Base-by-base conservation (phyloP, 2,329 filamentous ascomycete genomes). In the Talaromyces sp. region DNA sequence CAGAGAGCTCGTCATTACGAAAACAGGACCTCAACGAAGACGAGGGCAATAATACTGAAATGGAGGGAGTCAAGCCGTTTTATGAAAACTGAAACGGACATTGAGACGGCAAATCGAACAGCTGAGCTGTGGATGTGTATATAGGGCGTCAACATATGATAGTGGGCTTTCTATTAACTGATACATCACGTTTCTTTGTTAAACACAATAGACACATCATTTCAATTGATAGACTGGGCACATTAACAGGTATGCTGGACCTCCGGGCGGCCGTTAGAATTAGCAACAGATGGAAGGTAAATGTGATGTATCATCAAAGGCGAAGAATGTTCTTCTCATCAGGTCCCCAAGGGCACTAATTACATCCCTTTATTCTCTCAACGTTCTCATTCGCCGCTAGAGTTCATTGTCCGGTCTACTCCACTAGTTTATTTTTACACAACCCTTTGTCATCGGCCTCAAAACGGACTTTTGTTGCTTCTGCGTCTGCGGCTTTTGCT, bases 41-140 rank as follows among this genome's bases (percentile, higher is more conserved):
- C 0, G 68, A 67, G 4, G 62, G 65, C 17, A 73, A 71, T 58
- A 72, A 70, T 10, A 69, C 71, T 35, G 73, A 75, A 50, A 72
- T 74, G 4, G 71, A 75, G 55, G 73, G 72, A 5, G 74, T 80
- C 24, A 75, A 74, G 59, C 55, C 76, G 17, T 75, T 77, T 67
- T 67, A 70, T 60, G 63, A 67, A 4, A 54, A 63, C 55, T 65
- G 49, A 11, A 58, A 63, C n/a, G 14, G 35, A 10, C 21, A 58
- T 14, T 32, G 56, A 8, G 41, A 59, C 11, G 57, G 29, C 21
- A 19, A 29, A 9, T 17, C 26, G 24, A 10, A n/a, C 13, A 19
- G 27, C 49, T 52, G 14, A 52, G 11, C 17, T 5, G 17, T 14
- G 21, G 13, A 27, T 0, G 27, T 29, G 26, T 17, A 27, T 52